Percentiles rank a stretch among this genome's conserved stretches.
Evolutionary conservation across 371 early-diverging fungal species (phyloP).

Genomic region (Mucor lusitanicus): DNA sequence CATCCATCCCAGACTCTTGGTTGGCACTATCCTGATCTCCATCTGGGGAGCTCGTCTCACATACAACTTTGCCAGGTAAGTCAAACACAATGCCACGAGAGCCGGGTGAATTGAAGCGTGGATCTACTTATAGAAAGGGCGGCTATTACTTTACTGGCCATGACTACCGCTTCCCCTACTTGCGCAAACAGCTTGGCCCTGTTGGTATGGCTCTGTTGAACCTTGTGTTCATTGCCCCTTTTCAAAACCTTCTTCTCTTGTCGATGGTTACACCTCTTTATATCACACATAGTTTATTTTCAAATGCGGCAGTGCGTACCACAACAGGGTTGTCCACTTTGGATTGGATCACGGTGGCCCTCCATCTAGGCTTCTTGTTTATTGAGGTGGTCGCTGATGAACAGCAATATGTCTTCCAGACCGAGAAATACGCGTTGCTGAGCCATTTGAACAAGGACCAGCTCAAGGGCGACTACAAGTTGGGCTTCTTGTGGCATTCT

Average conservation of each 20-base stretch:
- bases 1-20: constrained; percentile 50
- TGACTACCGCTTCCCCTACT: constrained; percentile 77
- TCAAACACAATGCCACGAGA: not conserved
- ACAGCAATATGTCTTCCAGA: constrained; percentile 84
- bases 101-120: not conserved
- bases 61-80: constrained; percentile 70
- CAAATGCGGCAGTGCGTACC: not conserved
- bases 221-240: constrained; percentile 71
- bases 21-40: constrained; percentile 53
- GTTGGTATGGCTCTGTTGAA: constrained; percentile 74
- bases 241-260: constrained; percentile 73
- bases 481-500: constrained; percentile 69
- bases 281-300: constrained; percentile 29
- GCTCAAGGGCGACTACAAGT: constrained; percentile 44
- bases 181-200: constrained; percentile 42
- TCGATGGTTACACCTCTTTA: constrained; percentile 67
- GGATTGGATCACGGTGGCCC: constrained; percentile 50
- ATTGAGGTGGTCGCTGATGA: constrained; percentile 79
- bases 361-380: constrained; percentile 50
- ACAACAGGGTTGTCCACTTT: constrained; percentile 22
- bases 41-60: constrained; percentile 85
- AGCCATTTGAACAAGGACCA: constrained; percentile 26
- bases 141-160: constrained; percentile 73
- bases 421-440: constrained; percentile 55
- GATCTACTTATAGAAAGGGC: constrained; percentile 56